Evolutionary conservation across 192 early-diverging fungal species (phyloP), one percentile per base, ranked within the genome.

Genomic region (Rhizophagus sp.): DNA sequence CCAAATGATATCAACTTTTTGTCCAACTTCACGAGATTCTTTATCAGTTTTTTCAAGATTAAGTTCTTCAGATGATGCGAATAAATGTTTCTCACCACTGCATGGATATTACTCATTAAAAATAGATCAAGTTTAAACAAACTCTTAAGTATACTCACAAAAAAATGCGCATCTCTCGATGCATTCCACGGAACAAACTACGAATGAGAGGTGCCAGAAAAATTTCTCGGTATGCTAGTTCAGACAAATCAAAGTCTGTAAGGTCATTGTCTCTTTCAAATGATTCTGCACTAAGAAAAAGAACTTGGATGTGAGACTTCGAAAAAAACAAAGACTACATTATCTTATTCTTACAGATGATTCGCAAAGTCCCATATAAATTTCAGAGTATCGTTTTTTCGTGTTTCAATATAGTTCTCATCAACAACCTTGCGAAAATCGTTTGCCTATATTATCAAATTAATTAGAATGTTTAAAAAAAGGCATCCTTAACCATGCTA

Each of bases 101-200:
- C 17, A 75, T 62, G 36, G 9, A 75, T 73, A 73, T n/a, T 50
- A 73, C 41, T 34, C 49, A 27, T 57, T 74, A 74, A 57, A 34
- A 34, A 34, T 74, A 57, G 73, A 33, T 50, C 57, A 50, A 57
- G 22, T 1, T 44, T 44, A 57, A 30, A 1, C 27, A 30, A 30
- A 30, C 27, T 30, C 6, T 57, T 33, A 74, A 57, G 57, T 74
- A 22, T 74, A 19, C 19, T 50, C n/a, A 74, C 34, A 34, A 34
- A 34, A 34, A 34, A 34, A 34, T 34, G 34, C 27, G 27, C 27
- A 30, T 30, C 27, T 30, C 27, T 1, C 27, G 27, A 30, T 74
- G 73, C 50, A 57, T 61, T 74, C 73, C 50, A 74, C 27, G 50
- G 36, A 70, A 70, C 17, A 70, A 70, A 70, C 68, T 70, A 15